Evolutionary conservation across 2,329 filamentous ascomycete species (phyloP).

Genomic region (Calonectria pteridis): DNA sequence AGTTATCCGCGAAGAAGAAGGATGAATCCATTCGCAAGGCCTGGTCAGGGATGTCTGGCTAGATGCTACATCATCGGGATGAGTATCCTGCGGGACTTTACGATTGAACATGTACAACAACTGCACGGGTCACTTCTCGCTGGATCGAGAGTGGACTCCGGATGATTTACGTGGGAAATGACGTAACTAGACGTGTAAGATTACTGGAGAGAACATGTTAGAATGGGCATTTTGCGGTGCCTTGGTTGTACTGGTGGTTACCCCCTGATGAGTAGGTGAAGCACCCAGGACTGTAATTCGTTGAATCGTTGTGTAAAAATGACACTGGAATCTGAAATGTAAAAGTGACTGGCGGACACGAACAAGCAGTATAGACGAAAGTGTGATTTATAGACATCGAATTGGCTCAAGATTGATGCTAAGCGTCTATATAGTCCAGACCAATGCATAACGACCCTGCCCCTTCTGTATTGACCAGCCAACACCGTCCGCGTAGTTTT

Average conservation of each 20-base stretch:
- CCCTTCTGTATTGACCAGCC: conserved; percentile 28
- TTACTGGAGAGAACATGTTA: not conserved
- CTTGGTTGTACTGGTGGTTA: not conserved
- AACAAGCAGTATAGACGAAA: not conserved
- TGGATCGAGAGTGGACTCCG: not conserved
- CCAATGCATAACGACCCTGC: conserved; percentile 29
- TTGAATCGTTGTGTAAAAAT: not conserved
- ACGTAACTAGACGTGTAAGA: not conserved
- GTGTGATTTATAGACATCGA: conserved; percentile 19
- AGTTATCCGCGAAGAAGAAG: not conserved
- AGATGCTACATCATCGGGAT: no score
- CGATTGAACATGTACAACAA: no score
- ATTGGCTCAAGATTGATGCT: conserved; percentile 33
- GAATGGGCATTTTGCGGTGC: no score
- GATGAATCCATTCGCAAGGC: not conserved
- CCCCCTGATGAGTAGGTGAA: not conserved
- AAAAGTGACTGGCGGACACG: not conserved
- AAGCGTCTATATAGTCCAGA: conserved; percentile 32
- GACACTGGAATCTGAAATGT: no score
- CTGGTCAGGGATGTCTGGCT: not conserved
- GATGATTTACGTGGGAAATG: no score
- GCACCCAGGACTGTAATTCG: not conserved
- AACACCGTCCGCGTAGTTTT: conserved; percentile 28
- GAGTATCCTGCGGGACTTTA: no score
- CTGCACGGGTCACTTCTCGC: not conserved